phyloP scores from a whole-genome alignment of 2,329 filamentous ascomycete species.

The Calonectria fujianensis region DNA sequence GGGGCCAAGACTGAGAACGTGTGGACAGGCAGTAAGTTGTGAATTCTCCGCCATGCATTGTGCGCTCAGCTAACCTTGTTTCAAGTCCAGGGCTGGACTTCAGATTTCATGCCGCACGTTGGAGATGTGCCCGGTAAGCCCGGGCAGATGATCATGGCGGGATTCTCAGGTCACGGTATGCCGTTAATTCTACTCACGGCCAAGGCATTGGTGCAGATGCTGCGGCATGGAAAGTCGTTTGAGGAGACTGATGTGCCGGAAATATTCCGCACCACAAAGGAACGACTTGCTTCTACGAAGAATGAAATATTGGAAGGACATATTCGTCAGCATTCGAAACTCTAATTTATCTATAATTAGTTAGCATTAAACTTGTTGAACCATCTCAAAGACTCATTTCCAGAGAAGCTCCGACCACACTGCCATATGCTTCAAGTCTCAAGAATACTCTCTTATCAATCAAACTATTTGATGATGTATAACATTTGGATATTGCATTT shows the following conservation, averaged over 20 bases:
- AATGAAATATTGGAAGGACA: constrained; percentile 19
- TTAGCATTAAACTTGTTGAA: not conserved
- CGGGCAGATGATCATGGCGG: constrained; percentile 65
- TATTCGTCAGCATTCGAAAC: not conserved
- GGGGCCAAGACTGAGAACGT: constrained; percentile 11
- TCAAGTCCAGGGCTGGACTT: constrained; percentile 63
- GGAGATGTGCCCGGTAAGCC: constrained; percentile 59
- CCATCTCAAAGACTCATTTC: not conserved
- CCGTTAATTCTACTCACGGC: constrained; percentile 63
- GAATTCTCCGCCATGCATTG: not conserved
- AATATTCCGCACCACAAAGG: constrained; percentile 4
- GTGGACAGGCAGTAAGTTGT: constrained; percentile 32
- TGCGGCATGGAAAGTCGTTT: constrained; percentile 56
- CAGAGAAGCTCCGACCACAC: too few species aligned
- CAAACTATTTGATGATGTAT: not conserved
- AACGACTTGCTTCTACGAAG: constrained; percentile 1
- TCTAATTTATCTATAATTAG: not conserved
- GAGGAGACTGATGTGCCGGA: constrained; percentile 61
- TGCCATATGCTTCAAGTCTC: too few species aligned
- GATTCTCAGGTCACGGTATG: constrained; percentile 72
- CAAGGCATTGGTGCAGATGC: constrained; percentile 64
- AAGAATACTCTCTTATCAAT: too few species aligned
- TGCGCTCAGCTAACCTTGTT: not conserved
- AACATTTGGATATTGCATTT: not conserved
- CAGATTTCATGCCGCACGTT: constrained; percentile 64